A percentile compares a stretch with the other conserved stretches of the same genome.
phyloP scores from a whole-genome alignment of 1,284 basidiomycete species.

The Sporisorium iseilematis-ciliati region DNA sequence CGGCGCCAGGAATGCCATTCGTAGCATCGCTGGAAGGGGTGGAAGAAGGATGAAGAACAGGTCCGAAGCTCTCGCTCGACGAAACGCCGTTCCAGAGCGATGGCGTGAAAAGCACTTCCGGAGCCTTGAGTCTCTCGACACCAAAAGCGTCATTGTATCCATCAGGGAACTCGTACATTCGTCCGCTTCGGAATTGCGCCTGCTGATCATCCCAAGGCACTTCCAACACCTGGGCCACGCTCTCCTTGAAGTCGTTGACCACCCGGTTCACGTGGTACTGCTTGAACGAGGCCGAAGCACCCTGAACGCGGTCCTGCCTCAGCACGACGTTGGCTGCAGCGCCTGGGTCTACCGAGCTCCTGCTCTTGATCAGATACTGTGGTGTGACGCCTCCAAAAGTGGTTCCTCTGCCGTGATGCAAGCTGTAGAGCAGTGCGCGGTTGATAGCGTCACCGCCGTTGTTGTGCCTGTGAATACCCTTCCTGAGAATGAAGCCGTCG shows the following conservation, averaged over 20 bases:
- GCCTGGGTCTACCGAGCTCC: conserved; percentile 77
- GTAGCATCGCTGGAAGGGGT: conserved; percentile 14
- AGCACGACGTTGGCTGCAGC: conserved; percentile 73
- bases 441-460: conserved; percentile 60
- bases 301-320: conserved; percentile 61
- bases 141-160: conserved; percentile 90
- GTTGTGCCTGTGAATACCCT: conserved; percentile 75
- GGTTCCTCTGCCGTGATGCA: conserved; percentile 46
- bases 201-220: conserved; percentile 88
- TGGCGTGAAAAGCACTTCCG: conserved; percentile 91
- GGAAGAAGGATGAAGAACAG: conserved; percentile 27
- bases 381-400: conserved; percentile 53
- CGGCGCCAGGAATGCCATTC: background rate
- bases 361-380: conserved; percentile 87
- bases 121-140: conserved; percentile 82
- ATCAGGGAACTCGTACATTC: conserved; percentile 91
- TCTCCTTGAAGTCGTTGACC: conserved; percentile 94
- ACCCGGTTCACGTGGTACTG: conserved; percentile 85
- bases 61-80: conserved; percentile 29
- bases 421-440: conserved; percentile 51
- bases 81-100: conserved; percentile 73
- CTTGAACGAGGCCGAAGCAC: conserved; percentile 81
- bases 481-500: conserved; percentile 96
- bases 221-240: conserved; percentile 84
- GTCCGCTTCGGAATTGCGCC: conserved; percentile 51